Conservation (phyloP, 257 asterid species). For the Nicotiana paniculata region DNA sequence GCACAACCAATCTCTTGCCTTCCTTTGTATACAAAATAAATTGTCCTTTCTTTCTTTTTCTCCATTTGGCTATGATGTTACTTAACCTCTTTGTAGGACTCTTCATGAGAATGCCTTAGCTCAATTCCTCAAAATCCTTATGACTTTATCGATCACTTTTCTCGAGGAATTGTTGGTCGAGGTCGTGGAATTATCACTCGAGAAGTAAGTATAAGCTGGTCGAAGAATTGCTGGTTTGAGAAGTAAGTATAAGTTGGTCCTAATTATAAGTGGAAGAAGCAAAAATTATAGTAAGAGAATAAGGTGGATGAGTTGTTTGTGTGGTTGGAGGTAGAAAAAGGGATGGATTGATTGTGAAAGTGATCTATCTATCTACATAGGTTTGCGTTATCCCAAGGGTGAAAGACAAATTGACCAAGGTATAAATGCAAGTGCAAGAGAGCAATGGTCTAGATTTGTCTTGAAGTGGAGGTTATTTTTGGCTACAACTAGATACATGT, state of each 20-base stretch:
- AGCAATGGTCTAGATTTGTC: slow-evolving; percentile 6
- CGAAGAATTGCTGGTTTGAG: not conserved
- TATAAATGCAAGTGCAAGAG: not conserved
- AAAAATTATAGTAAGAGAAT: not conserved
- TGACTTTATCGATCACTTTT: not conserved
- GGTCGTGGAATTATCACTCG: not conserved
- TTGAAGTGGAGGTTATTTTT: not conserved
- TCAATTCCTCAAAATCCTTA: not conserved
- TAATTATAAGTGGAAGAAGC: not conserved
- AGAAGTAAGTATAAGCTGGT: not conserved
- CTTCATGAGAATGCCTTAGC: not conserved
- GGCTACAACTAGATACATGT: not conserved
- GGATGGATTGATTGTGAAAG: not conserved
- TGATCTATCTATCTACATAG: slow-evolving; percentile 2
- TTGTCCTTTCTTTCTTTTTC: slow-evolving; percentile 26
- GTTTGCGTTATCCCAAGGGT: not conserved
- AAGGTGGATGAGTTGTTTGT: not conserved
- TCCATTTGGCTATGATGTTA: slow-evolving; percentile 36
- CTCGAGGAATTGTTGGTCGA: not conserved
- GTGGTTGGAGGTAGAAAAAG: not conserved
- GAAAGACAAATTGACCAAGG: not conserved
- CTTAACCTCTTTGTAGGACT: slow-evolving; percentile 33
- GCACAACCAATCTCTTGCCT: slow-evolving; percentile 30
- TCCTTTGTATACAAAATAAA: slow-evolving; percentile 48
- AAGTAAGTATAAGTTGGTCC: not conserved